Evolutionary conservation across 208 protist genomes (phyloP).

Genomic region (Leptomonas pyrrhocoris): DNA sequence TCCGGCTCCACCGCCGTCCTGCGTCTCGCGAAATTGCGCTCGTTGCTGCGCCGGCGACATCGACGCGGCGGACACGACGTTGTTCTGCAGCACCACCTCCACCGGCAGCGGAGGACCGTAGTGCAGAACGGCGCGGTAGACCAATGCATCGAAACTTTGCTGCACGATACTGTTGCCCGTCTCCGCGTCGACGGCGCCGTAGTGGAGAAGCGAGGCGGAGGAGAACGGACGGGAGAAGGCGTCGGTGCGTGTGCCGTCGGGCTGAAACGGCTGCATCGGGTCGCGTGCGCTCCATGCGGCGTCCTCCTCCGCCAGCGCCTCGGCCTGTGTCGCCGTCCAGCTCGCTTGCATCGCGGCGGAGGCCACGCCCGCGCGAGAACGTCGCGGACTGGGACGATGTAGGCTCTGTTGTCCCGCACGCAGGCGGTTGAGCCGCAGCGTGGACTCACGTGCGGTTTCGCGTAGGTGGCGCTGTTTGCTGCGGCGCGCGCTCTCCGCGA

Average conservation of each 20-base stretch:
- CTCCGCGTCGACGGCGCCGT: slow-evolving; percentile 53
- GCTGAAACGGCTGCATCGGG: neutral
- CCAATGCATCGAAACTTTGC: slow-evolving; percentile 68
- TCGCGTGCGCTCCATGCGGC: slow-evolving; percentile 8
- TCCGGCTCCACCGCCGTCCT: slow-evolving; percentile 1
- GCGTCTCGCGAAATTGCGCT: neutral
- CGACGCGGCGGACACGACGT: slow-evolving; percentile 35
- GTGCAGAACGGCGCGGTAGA: slow-evolving; percentile 57
- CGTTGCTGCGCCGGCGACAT: slow-evolving; percentile 1
- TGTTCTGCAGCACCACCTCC: slow-evolving; percentile 65
- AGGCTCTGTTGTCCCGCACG: slow-evolving; percentile 1
- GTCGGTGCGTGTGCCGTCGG: neutral
- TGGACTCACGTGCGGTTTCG: slow-evolving; percentile 12
- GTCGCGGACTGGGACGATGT: neutral
- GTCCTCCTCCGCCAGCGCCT: slow-evolving; percentile 21
- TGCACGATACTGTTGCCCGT: slow-evolving; percentile 73
- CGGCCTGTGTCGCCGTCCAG: slow-evolving; percentile 21
- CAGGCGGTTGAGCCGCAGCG: neutral
- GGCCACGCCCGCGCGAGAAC: neutral
- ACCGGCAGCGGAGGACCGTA: slow-evolving; percentile 82
- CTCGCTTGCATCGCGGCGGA: neutral
- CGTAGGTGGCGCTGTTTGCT: slow-evolving; percentile 5
- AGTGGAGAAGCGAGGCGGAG: slow-evolving; percentile 15
- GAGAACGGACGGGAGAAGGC: neutral
- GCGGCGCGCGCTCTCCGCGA: neutral